A percentile compares a stretch with the other conserved stretches of the same genome.
phyloP scores from a whole-genome alignment of 768 basidiomycete genomes.

The Lepiota venenata region DNA sequence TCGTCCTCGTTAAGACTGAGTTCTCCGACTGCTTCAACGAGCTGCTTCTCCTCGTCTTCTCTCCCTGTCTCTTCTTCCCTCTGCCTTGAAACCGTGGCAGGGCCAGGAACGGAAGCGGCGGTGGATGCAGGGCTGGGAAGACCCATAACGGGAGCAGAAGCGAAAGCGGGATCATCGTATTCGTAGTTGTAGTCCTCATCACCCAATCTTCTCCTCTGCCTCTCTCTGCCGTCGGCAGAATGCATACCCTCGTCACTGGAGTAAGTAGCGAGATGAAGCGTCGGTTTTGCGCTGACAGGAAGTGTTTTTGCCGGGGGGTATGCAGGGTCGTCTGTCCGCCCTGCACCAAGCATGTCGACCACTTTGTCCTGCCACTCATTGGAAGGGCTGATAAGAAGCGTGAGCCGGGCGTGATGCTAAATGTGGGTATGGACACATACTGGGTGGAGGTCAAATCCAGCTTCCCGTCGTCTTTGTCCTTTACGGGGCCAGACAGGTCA shows the following conservation, averaged over 20 bases:
- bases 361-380: slow-evolving; percentile 84
- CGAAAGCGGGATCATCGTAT: slow-evolving; percentile 15
- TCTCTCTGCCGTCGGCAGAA: slow-evolving; percentile 42
- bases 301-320: neutral
- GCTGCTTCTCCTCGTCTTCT: slow-evolving; percentile 38
- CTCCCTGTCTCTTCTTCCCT: slow-evolving; percentile 13
- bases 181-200: slow-evolving; percentile 25
- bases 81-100: neutral
- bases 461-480: slow-evolving; percentile 14
- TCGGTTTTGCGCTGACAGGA: neutral
- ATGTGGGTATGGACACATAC: slow-evolving; percentile 35
- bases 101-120: neutral
- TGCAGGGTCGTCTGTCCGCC: slow-evolving; percentile 15
- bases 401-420: neutral
- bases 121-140: slow-evolving; percentile 15
- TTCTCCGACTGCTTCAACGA: slow-evolving; percentile 76
- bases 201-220: slow-evolving; percentile 40
- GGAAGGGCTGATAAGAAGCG: slow-evolving; percentile 50
- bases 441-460: slow-evolving; percentile 56
- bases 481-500: slow-evolving; percentile 22
- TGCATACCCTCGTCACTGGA: slow-evolving; percentile 23
- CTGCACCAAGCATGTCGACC: slow-evolving; percentile 33
- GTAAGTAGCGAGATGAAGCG: slow-evolving; percentile 13
- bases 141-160: slow-evolving; percentile 19
- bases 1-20: slow-evolving; percentile 85